Base-by-base conservation (phyloP, 148 eudicot species). In the Polygonum aviculare region DNA sequence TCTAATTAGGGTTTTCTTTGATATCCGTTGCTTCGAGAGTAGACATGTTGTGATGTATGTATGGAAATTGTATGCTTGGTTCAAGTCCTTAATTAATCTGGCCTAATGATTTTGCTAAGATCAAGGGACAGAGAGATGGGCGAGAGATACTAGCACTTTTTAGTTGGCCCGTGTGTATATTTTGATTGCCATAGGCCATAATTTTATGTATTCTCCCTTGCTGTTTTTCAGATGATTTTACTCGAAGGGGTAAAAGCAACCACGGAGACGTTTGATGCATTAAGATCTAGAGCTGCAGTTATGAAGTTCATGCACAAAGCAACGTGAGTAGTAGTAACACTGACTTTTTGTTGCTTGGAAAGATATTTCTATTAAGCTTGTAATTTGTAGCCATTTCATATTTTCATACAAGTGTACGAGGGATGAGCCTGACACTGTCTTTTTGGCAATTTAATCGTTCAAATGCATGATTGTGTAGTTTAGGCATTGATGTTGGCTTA, bases 251-350 rank as follows among this genome's bases (percentile, higher is more conserved):
- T 97, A 74, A 94, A 89, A 86, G 97, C 98, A 48, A 94, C 97
- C 41, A 91, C 97, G 51, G 98, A 91, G 79, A 94, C 94, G 8
- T 94, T 94, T 60, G 92, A 83, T 87, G 98, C 98, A 55, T 83
- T 94, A 84, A 88, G 98, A 84, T 90, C 94, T 51, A 97, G 97
- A 77, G 98, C 98, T 45, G 78, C 87, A 79, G 94, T 97, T 78
- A 91, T 94, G 98, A 91, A 91, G 77, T 88, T 91, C 63, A 91
- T 94, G 98, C 98, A 94, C 75, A 94, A 88, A 85, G 92, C 94
- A 75, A 91, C 94, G 97, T 91, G 83, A 86, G 98, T 90, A 55
- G 16, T 45, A 35, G 36, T 12, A 5, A 67, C 72, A 67, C 9
- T 67, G 16, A 11, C 10, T 14, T 35, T 15, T 36, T 44, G 41